Conservation (phyloP, 169 alveolate genomes). For the Perkinsus marinus region DNA sequence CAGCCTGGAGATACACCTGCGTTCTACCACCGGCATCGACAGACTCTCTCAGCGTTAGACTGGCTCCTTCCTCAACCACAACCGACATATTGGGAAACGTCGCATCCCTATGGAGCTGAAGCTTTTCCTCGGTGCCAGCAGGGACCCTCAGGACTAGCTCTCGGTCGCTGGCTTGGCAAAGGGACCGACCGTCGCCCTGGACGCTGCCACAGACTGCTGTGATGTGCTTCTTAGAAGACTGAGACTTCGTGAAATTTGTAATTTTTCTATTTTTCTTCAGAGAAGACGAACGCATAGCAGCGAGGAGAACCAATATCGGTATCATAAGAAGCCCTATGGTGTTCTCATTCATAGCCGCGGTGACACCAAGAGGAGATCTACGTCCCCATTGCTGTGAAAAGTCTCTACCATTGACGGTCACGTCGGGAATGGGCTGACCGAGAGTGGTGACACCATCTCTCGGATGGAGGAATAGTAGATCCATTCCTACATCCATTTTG, state of each 20-base stretch:
- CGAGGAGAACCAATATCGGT: neutral
- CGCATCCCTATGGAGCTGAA: neutral
- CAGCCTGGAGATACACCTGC: neutral
- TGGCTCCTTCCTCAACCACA: neutral
- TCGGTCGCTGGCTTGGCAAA: neutral
- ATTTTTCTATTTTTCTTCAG: neutral
- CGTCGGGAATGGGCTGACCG: too few relatives aligned
- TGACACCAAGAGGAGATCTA: neutral
- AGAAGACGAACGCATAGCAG: neutral
- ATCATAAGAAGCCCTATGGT: neutral
- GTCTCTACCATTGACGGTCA: too few relatives aligned
- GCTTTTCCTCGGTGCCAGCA: neutral
- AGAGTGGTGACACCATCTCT: too few relatives aligned
- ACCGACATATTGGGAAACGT: neutral
- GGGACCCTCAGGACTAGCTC: neutral
- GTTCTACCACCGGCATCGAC: neutral
- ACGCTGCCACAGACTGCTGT: neutral
- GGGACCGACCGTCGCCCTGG: neutral
- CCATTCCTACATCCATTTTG: too few relatives aligned
- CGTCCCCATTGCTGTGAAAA: too few relatives aligned
- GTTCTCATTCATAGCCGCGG: neutral
- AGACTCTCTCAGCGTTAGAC: neutral
- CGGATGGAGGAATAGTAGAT: too few relatives aligned
- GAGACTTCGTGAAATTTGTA: neutral
- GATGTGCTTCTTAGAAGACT: neutral